These are phyloP conservation scores for Yamadazyma friedrichii DNA, from an alignment of 1,139 yeast genomes.

Conservation along the genomic window DNA sequence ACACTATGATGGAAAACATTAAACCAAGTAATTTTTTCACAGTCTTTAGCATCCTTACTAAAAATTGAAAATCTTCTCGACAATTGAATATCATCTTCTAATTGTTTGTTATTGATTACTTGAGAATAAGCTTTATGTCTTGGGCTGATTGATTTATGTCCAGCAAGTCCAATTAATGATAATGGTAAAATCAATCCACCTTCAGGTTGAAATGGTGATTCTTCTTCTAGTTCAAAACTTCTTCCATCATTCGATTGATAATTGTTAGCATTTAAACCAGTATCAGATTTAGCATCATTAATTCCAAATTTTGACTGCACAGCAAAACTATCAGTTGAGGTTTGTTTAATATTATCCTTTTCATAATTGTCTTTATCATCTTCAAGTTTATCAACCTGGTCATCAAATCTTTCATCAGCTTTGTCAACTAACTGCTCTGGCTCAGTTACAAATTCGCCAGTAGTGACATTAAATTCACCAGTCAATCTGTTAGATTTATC, in stretches of 20 bases:
- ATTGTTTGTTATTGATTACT: constrained; percentile 10
- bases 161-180: constrained; percentile 20
- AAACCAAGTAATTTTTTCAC: constrained; percentile 51
- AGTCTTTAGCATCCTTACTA: constrained; percentile 22
- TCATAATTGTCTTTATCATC: constrained; percentile 11
- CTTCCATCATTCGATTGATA: constrained; percentile 9
- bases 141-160: constrained; percentile 18
- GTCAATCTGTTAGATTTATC: constrained; percentile 18
- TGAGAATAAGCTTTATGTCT: constrained; percentile 27
- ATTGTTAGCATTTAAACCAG: constrained; percentile 8
- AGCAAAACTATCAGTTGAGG: constrained; percentile 6
- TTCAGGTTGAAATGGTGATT: constrained; percentile 7
- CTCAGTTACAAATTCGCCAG: constrained; percentile 21
- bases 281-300: constrained; percentile 6
- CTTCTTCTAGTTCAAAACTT: constrained; percentile 4
- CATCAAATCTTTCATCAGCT: constrained; percentile 22
- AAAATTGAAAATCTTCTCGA: constrained; percentile 17
- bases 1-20: constrained; percentile 48
- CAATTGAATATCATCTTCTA: constrained; percentile 1
- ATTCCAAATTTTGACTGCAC: constrained; percentile 15
- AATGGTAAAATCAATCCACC: constrained; percentile 21
- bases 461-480: constrained; percentile 19
- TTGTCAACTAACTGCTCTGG: constrained; percentile 20
- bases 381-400: constrained; percentile 17
- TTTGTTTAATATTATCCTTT: constrained; percentile 7